Evolutionary conservation across 495 filamentous ascomycete genomes (phyloP), one percentile per base, ranked within the genome.

Genomic region (Ramalina intermedia): DNA sequence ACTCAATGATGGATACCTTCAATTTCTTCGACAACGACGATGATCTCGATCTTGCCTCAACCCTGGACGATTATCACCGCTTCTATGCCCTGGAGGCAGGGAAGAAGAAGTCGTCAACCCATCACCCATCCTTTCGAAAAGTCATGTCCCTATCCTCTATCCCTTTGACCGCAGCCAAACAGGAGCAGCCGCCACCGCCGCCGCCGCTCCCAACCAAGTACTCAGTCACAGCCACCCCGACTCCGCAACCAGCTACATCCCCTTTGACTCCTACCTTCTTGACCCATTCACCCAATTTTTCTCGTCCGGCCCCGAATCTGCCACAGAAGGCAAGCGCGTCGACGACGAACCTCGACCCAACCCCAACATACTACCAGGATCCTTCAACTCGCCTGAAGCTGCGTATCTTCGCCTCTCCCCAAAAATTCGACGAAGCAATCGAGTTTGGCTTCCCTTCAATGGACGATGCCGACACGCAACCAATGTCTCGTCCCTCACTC

Each of bases 371-470:
- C 62, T 95, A 94, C 56, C 86, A 85, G 61, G 87, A 96, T 52
- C 87, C 88, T 0, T 86, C 95, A 60, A 85, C 88, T 36, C 78
- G 90, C 36, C 65, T 89, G 43, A 94, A 90, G 60, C 67, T 96
- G 12, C 81, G 87, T 3, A 80, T 87, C n/a, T 94, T 88, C 54
- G 83, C 84, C 16, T 96, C 90, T 2, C 84, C 87, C 8, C 85
- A 94, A 53, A 94, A 94, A 60, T 94, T 96, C 51, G 91, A 96
- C 58, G 89, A 96, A 67, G 88, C 86, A 1, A 75, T 95, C 46
- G 85, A 91, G 59, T 94, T 91, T 65, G 89, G 90, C 4, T 95
- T 96, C 54, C 87, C 88, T 0, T 79, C 85, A 5, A 46, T 69
- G 41, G 65, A 68, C 27, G 16, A 74, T 65, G 54, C 60, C 59